These are phyloP conservation scores for Rhinocladiella mackenziei DNA, from an alignment of 2,329 filamentous ascomycete species.

Conservation along the genomic window DNA sequence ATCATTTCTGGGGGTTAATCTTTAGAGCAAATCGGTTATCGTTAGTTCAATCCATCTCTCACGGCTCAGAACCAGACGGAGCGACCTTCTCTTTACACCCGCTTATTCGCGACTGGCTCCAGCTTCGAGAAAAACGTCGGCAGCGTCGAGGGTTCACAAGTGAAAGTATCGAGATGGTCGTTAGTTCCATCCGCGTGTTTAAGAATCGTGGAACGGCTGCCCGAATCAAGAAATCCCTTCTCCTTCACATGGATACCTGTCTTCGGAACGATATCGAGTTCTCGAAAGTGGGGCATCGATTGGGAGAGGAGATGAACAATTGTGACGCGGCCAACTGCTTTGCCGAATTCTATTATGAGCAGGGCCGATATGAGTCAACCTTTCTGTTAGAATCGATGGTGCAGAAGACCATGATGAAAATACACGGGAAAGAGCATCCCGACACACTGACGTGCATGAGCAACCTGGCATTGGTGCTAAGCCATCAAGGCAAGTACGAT, in stretches of 20 bases:
- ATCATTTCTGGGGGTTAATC: neutral
- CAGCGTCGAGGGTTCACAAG: neutral
- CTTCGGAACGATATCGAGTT: neutral
- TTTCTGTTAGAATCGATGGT: neutral
- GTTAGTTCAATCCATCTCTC: neutral
- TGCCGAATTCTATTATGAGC: neutral
- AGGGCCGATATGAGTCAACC: neutral
- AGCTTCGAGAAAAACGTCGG: neutral
- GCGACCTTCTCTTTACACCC: neutral
- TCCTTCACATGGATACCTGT: neutral
- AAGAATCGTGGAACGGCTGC: neutral
- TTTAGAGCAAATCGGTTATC: neutral
- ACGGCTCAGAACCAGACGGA: neutral
- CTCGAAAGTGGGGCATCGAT: neutral
- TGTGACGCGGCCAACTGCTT: neutral
- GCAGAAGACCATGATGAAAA: neutral
- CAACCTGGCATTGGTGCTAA: conserved; percentile 10
- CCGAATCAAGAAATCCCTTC: neutral
- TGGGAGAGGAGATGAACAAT: neutral
- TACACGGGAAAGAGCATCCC: conserved; percentile 26
- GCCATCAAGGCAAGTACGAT: conserved; percentile 18
- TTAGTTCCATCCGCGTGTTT: neutral
- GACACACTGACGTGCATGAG: conserved; percentile 24
- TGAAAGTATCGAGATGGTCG: neutral
- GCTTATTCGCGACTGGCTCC: neutral